Conservation (phyloP, 768 basidiomycete genomes). For the Pilatotrama ljubarskyi region DNA sequence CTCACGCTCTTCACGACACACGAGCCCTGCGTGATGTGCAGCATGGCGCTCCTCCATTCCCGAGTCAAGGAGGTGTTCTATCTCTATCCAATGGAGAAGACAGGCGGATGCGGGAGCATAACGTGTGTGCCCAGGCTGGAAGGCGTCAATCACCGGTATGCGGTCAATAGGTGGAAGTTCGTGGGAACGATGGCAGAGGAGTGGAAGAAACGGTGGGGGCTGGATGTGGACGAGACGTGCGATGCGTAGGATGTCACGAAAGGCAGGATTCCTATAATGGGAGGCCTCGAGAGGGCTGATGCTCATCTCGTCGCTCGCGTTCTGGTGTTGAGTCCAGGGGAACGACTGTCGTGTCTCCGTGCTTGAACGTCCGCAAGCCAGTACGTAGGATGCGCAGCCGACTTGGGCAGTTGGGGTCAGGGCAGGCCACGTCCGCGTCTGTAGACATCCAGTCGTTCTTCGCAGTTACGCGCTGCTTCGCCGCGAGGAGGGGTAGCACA, state of each 20-base stretch:
- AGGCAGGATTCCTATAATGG: no score
- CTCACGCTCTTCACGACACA: constrained; percentile 87
- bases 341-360: constrained; percentile 54
- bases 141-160: constrained; percentile 88
- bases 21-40: constrained; percentile 98
- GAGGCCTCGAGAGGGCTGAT: background rate
- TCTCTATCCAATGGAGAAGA: constrained; percentile 67
- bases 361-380: constrained; percentile 52
- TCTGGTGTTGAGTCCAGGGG: constrained; percentile 28
- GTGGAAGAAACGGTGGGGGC: constrained; percentile 4
- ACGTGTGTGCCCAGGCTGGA: constrained; percentile 77
- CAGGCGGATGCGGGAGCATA: constrained; percentile 84
- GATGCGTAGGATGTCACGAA: constrained; percentile 9
- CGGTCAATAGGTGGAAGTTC: constrained; percentile 65
- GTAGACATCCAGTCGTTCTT: constrained; percentile 69
- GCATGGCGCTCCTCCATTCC: constrained; percentile 94
- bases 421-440: constrained; percentile 64
- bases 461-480: constrained; percentile 59
- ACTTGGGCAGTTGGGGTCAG: constrained; percentile 65
- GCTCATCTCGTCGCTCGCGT: background rate
- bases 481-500: constrained; percentile 65
- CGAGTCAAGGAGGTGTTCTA: constrained; percentile 88
- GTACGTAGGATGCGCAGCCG: constrained; percentile 51
- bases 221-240: constrained; percentile 1
- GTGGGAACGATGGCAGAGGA: constrained; percentile 13